These are phyloP conservation scores for Triticum timopheevii DNA, from an alignment of 176 grass and related monocot species.

Conservation along the genomic window DNA sequence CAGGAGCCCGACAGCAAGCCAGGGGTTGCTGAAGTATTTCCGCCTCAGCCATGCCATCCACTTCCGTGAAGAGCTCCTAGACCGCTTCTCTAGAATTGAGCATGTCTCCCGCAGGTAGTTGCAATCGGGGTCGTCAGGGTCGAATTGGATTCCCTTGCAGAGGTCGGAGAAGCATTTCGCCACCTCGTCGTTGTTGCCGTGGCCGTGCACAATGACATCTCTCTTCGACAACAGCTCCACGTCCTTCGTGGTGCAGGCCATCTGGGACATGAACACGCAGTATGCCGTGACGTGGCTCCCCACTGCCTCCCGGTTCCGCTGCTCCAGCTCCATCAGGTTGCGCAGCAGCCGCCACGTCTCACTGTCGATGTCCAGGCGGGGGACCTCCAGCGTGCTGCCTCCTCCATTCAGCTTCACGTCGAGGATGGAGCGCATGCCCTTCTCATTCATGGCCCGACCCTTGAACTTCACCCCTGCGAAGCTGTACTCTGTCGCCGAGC, in stretches of 20 bases:
- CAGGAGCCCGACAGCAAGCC: not conserved
- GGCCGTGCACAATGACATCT: not conserved
- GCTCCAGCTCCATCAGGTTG: slow-evolving; percentile 31
- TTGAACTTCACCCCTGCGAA: not conserved
- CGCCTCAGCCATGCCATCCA: slow-evolving; percentile 24
- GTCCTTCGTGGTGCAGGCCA: not conserved
- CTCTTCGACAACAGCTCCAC: not conserved
- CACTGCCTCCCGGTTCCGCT: not conserved
- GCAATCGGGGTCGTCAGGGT: not conserved
- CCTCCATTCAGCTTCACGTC: not conserved
- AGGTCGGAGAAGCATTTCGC: not conserved
- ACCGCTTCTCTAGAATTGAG: not conserved
- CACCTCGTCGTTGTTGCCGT: not conserved
- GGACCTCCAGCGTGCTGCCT: not conserved
- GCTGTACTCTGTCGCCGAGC: slow-evolving; percentile 5
- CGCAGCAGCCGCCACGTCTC: slow-evolving; percentile 15
- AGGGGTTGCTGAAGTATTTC: slow-evolving; percentile 27
- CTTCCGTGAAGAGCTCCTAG: not conserved
- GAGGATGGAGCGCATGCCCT: not conserved
- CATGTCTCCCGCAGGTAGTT: slow-evolving; percentile 18
- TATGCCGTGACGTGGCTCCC: slow-evolving; percentile 19
- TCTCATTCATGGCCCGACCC: rapidly evolving
- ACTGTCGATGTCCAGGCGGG: not conserved
- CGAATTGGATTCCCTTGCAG: slow-evolving; percentile 7
- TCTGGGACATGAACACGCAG: slow-evolving; percentile 32